Evolutionary conservation across 805 yeast species (phyloP), one percentile per base, ranked within the genome.

Genomic region (Cyberlindnera mrakii): DNA sequence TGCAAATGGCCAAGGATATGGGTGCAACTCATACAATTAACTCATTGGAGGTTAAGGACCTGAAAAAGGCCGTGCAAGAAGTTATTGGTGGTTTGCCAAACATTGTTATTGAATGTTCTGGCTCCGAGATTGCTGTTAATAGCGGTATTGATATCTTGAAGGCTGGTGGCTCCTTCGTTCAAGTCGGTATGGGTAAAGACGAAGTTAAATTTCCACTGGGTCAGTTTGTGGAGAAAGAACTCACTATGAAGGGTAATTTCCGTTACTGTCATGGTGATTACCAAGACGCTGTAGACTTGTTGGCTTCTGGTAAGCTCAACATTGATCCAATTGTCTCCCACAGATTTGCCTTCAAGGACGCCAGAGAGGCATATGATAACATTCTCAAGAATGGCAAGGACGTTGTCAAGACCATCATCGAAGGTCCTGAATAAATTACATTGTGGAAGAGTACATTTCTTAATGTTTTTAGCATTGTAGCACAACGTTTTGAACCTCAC

Each of bases 101-200:
- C 39, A 76, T 81, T 33, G 84, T 85, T n/a, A 71, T 88, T 59
- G 96, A 88, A 61, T 85, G 91, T 47, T 78, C 95, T 14, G 96
- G 96, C 43, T 88, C 87, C 37, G 86, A 78, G 54, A 73, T 76
- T 30, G 86, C 93, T 52, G 81, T 87, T 49, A 72, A 77, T 49
- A 71, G 80, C 49, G 93, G 87, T 40, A 73, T 87, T 37, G 67
- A 73, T 41, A 71, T 77, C 32, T 68, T 85, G 45, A 74, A 66
- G 40, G 70, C 78, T 30, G 88, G 86, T 44, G 96, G 95, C 18
- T 69, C 80, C 39, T 80, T 72, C 54, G 88, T 85, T 30, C 96
- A 86, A 64, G 91, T 85, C 30, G 96, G 96, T 35, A 85, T 85
- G 79, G 91, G 95, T 20, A 76, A 74, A 35, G 81, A 78, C 34